Evolutionary conservation across 768 basidiomycete genomes (phyloP), one percentile per base, ranked within the genome.

Genomic region (Chalciporus piperatus): DNA sequence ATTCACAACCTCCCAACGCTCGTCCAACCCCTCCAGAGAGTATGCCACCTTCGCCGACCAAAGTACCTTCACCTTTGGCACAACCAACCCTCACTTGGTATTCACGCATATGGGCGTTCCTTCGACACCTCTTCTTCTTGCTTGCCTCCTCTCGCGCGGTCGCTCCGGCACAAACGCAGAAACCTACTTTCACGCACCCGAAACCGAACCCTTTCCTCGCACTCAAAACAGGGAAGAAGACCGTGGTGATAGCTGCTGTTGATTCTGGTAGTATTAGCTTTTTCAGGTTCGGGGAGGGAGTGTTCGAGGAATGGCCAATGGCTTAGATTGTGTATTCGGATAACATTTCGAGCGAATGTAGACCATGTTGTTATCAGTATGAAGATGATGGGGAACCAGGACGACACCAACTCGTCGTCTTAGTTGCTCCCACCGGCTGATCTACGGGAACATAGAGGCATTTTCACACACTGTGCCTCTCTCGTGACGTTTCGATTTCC

Each of bases 241-340:
- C 76, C 9, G 74, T 95, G 47, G 76, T 98, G 30, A 79, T 98
- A 43, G 95, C 94, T 2, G 91, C 81, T 2, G 93, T 95, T 5
- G 94, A 97, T 69, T 79, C 83, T 2, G 92, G 95, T 9, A 92
- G 80, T 56, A 86, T 86, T 39, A 88, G 89, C 57, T 95, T 97
- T 75, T 89, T 92, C 71, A 75, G 89, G 47, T 93, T 98, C 58
- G 85, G 87, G 7, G 79, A 93, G 62, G 90, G 92, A 0, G 83
- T 76, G 9, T 98, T 98, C 66, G 83, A 81, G 47, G 89, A 92
- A 59, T 86, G 87, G 81, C 85, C 90, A 0, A 89, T 93, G 84
- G 33, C 47, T 16, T 67, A 64, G 51, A 5, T 22, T 41, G 22
- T 23, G 41, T 12, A 35, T 27, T 19, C 30, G 16, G 22, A n/a